These are phyloP conservation scores for Ceratocystiopsis brevicomis DNA, from an alignment of 2,329 filamentous ascomycete genomes.

Conservation along the genomic window DNA sequence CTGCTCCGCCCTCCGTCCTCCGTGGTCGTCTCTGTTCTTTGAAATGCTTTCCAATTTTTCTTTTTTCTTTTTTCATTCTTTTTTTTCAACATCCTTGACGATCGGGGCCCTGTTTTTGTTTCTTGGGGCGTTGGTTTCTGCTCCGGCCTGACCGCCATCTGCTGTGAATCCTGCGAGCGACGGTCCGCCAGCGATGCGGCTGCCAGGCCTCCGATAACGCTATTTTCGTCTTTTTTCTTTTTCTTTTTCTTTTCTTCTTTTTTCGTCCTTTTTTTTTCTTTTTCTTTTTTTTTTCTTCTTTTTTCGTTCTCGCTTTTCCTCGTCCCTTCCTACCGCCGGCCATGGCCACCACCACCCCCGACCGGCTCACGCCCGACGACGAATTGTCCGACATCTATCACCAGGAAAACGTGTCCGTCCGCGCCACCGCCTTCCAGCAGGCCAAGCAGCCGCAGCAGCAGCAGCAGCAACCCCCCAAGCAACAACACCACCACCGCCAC, in stretches of 20 bases:
- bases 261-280: not conserved
- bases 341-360: not conserved
- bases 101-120: no score
- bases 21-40: no score
- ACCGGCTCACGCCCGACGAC: not conserved
- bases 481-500: constrained; percentile 20
- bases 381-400: constrained; percentile 12
- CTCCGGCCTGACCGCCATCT: no score
- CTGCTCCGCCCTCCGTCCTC: no score
- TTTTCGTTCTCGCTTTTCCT: not conserved
- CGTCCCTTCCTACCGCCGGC: not conserved
- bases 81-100: no score
- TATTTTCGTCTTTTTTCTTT: not conserved
- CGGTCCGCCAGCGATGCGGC: no score
- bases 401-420: constrained; percentile 19
- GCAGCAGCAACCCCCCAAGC: not conserved
- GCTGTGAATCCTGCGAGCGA: no score
- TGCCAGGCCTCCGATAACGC: no score
- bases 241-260: not conserved
- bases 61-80: no score
- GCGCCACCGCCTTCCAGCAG: constrained; percentile 5
- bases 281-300: not conserved
- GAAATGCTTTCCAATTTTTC: no score
- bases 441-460: constrained; percentile 2
- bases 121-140: no score